A percentile compares a stretch with the other conserved stretches of the same genome.
phyloP scores from a whole-genome alignment of 2,329 filamentous ascomycete species.

The Ophiocordyceps unilateralis region DNA sequence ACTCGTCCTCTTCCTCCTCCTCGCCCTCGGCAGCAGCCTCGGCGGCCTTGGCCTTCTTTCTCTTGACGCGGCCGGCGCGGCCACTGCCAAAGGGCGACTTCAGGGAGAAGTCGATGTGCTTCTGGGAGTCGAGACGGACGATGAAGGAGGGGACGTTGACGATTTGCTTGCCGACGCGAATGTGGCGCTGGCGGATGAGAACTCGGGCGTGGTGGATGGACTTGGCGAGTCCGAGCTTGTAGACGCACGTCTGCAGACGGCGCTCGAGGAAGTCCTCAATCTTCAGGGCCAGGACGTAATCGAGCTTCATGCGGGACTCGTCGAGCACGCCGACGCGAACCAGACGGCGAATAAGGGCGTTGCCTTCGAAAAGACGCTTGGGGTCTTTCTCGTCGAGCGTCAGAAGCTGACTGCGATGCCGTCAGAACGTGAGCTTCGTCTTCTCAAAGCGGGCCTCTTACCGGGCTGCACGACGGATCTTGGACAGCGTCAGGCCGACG shows the following conservation, averaged over 20 bases:
- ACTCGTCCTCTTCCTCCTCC: constrained; percentile 74
- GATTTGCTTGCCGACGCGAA: constrained; percentile 99
- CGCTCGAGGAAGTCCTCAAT: constrained; percentile 99
- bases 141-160: constrained; percentile 99
- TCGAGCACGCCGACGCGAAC: constrained; percentile 99
- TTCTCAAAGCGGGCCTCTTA: constrained; percentile 24
- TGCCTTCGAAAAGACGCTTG: constrained; percentile 99
- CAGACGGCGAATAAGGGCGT: constrained; percentile 98
- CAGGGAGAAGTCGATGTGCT: constrained; percentile 99
- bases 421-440: constrained; percentile 8
- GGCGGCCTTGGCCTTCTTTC: constrained; percentile 98
- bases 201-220: constrained; percentile 99
- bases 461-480: constrained; percentile 99
- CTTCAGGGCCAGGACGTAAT: constrained; percentile 99
- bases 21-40: constrained; percentile 67
- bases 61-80: constrained; percentile 90
- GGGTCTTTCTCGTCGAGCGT: constrained; percentile 99
- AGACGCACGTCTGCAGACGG: constrained; percentile 98
- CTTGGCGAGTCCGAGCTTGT: constrained; percentile 99
- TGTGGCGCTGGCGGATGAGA: constrained; percentile 98
- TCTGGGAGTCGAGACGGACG: constrained; percentile 99
- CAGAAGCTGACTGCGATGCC: constrained; percentile 69
- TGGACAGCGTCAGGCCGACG: constrained; percentile 97
- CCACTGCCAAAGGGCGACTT: constrained; percentile 96
- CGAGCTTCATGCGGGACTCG: constrained; percentile 99